phyloP scores from a whole-genome alignment of 371 early-diverging fungal species.

The Nematocida homosporus region DNA sequence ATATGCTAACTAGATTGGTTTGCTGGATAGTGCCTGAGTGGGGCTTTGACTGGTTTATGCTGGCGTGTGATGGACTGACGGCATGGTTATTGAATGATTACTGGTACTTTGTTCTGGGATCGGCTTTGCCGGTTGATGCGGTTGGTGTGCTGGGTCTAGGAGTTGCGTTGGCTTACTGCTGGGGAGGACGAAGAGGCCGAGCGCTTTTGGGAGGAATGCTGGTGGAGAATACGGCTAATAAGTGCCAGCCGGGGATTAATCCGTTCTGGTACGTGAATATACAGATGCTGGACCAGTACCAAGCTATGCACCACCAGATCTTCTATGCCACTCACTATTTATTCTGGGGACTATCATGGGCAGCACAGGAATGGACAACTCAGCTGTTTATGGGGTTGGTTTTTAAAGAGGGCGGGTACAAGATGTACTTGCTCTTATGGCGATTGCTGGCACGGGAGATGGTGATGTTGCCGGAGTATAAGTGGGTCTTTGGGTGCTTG shows the following conservation, averaged over 20 bases:
- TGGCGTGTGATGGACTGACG: not conserved
- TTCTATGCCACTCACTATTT: constrained; percentile 30
- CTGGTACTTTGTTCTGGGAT: constrained; percentile 9
- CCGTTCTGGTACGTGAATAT: constrained; percentile 52
- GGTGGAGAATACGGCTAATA: constrained; percentile 17
- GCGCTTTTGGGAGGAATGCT: not conserved
- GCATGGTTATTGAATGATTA: not conserved
- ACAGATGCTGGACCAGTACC: constrained; percentile 40
- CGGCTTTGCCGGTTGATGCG: constrained; percentile 7
- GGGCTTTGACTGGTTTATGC: not conserved
- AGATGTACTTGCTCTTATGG: constrained; percentile 43
- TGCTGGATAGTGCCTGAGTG: not conserved
- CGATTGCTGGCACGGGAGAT: constrained; percentile 7
- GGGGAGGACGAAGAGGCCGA: not conserved
- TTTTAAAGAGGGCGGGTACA: constrained; percentile 41
- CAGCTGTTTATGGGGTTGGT: constrained; percentile 25
- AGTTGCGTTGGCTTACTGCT: not conserved
- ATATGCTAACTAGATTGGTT: not conserved
- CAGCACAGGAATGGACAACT: not conserved
- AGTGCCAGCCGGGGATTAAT: constrained; percentile 29
- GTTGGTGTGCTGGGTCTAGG: constrained; percentile 4
- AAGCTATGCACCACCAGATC: not conserved
- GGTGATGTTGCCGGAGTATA: not conserved
- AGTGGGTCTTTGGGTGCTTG: constrained; percentile 3
- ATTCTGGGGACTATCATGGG: not conserved